Conservation (phyloP, 306 rosid species). For the Lagenaria siceraria region DNA sequence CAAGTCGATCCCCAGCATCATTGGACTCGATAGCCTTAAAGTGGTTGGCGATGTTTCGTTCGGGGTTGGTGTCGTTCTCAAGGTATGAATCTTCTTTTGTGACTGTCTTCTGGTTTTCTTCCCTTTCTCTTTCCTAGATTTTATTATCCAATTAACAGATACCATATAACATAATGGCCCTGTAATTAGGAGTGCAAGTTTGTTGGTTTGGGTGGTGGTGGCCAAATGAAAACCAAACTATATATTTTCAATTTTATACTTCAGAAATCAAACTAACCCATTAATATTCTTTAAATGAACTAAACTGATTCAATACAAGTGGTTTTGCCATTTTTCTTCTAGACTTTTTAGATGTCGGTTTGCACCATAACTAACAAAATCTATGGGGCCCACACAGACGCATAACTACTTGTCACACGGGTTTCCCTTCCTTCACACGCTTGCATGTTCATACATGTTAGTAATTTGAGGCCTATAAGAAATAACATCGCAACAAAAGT, state of each 20-base stretch:
- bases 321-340: neutral
- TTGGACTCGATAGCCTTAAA: conserved; percentile 77
- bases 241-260: neutral
- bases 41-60: conserved; percentile 91
- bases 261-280: neutral
- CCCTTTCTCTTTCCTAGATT: neutral
- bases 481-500: neutral
- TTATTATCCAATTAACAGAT: neutral
- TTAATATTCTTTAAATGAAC: neutral
- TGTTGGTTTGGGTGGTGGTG: neutral
- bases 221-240: neutral
- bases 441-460: no score
- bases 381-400: neutral
- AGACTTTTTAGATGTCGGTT: neutral
- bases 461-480: neutral
- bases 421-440: neutral
- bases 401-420: neutral
- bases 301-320: neutral
- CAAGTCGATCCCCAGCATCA: conserved; percentile 88
- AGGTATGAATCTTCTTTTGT: conserved; percentile 41
- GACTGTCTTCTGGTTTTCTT: neutral
- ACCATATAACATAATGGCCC: neutral
- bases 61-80: conserved; percentile 62
- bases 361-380: neutral
- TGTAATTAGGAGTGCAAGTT: neutral